Evolutionary conservation across 1,284 basidiomycete species (phyloP), one percentile per base, ranked within the genome.

Genomic region (Gomphus bonarii): DNA sequence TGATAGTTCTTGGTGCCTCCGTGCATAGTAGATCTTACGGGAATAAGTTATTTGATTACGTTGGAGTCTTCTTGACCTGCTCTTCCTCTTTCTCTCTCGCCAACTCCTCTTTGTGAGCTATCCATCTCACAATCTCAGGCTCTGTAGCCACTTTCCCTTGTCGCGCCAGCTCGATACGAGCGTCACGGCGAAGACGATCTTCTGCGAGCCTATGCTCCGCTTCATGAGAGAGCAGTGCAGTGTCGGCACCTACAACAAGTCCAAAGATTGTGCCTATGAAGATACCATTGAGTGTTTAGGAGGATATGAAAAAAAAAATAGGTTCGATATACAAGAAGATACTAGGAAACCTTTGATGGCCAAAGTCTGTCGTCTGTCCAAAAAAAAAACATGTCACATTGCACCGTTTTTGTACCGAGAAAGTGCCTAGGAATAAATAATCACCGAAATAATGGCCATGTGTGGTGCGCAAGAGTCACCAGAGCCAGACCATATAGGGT

Each of bases 111-210:
- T 48, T 48, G 7, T 12, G 46, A n/a, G 74, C 77, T 66, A 80
- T 84, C 91, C 91, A 94, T 66, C 81, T 83, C 42, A 81, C 75
- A 49, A 93, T 92, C 64, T 88, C 89, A 10, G 83, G 81, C 69
- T 94, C 91, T 8, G 89, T 91, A 4, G 84, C 81, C 58, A 93
- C 79, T 50, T 88, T 74, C 18, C 90, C 90, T 60, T 79, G 77
- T 40, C 79, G 76, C 12, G 84, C 82, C 55, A 94, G 77, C 55
- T 89, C 88, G 43, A 85, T 72, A 33, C 86, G 77, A 12, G 91
- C 91, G 66, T 88, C 76, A 53, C 80, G 77, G 33, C 91, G 81
- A 42, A 92, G 70, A 8, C 75, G 71, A 62, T 84, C 82, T 67
- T 93, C 89, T 55, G 79, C 75, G 59, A 73, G 69, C 28, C 91